Conservation (phyloP, 2,329 filamentous ascomycete species). For the Neopestalotiopsis sp. region DNA sequence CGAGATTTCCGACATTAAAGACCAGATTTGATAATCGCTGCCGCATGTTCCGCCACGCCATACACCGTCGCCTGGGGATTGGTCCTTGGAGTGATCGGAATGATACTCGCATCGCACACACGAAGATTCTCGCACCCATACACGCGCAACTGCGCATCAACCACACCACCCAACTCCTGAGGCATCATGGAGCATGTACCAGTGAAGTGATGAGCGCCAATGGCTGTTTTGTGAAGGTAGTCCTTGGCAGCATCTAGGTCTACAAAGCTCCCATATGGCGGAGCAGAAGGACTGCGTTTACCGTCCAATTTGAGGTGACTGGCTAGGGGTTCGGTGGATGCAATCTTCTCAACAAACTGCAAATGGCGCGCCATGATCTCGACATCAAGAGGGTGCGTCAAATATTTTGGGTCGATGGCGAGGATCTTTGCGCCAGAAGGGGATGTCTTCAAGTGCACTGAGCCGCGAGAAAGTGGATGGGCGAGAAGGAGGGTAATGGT, state of each 20-base stretch:
- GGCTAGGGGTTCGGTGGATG: slow-evolving; percentile 35
- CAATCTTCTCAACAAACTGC: slow-evolving; percentile 44
- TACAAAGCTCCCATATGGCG: neutral
- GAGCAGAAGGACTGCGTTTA: slow-evolving; percentile 40
- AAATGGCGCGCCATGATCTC: slow-evolving; percentile 53
- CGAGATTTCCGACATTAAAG: no score
- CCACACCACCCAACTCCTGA: neutral
- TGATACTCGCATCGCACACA: neutral
- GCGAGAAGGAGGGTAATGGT: slow-evolving; percentile 11
- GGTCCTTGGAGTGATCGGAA: neutral
- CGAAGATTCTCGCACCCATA: slow-evolving; percentile 3
- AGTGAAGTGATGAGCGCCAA: neutral
- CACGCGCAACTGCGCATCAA: neutral
- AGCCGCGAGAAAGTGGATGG: slow-evolving; percentile 22
- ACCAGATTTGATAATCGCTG: neutral
- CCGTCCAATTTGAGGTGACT: neutral
- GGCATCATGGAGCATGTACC: slow-evolving; percentile 14
- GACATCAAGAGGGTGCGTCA: slow-evolving; percentile 61
- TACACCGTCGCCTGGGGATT: slow-evolving; percentile 6
- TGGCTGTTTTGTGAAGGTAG: neutral
- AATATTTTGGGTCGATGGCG: slow-evolving; percentile 40
- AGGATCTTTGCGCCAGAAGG: neutral
- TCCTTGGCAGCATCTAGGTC: neutral
- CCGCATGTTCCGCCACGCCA: slow-evolving; percentile 6
- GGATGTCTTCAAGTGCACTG: slow-evolving; percentile 9